These are phyloP conservation scores for Aspergillus puulaauensis DNA, from an alignment of 2,329 filamentous ascomycete species.

Conservation along the genomic window DNA sequence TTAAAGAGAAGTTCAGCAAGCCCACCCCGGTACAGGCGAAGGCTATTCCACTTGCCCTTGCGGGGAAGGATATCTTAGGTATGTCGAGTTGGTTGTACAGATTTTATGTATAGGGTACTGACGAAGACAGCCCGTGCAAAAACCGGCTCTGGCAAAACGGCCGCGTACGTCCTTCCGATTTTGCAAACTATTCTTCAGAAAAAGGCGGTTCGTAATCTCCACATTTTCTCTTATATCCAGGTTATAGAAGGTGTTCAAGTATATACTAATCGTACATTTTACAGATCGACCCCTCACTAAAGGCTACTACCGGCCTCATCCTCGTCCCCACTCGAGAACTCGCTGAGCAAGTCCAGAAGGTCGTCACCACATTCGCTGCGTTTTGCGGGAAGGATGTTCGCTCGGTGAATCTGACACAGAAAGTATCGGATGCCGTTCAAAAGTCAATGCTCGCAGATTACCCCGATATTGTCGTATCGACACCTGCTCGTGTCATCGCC, in stretches of 20 bases:
- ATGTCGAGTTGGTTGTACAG: slow-evolving; percentile 6
- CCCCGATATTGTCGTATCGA: slow-evolving; percentile 88
- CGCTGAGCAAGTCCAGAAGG: slow-evolving; percentile 83
- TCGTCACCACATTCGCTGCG: slow-evolving; percentile 71
- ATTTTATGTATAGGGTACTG: slow-evolving; percentile 9
- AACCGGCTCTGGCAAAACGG: slow-evolving; percentile 95
- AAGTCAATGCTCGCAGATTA: slow-evolving; percentile 79
- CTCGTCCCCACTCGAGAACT: slow-evolving; percentile 94
- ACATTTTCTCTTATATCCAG: neutral
- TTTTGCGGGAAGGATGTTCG: slow-evolving; percentile 85
- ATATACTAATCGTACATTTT: slow-evolving; percentile 1
- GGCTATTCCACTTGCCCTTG: slow-evolving; percentile 82
- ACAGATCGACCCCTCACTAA: slow-evolving; percentile 38
- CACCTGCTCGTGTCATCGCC: slow-evolving; percentile 77
- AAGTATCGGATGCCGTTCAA: slow-evolving; percentile 85
- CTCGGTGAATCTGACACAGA: slow-evolving; percentile 83
- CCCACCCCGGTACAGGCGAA: slow-evolving; percentile 87
- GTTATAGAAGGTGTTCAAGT: neutral
- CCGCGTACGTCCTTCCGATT: slow-evolving; percentile 91
- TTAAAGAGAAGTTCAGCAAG: slow-evolving; percentile 76
- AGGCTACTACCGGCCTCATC: slow-evolving; percentile 71
- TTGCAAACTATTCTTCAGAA: slow-evolving; percentile 78
- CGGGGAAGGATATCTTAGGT: slow-evolving; percentile 82
- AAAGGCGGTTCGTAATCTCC: slow-evolving; percentile 58
- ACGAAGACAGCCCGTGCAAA: slow-evolving; percentile 70